Evolutionary conservation across 208 protist species (phyloP).

Genomic region (Leishmania tropica): DNA sequence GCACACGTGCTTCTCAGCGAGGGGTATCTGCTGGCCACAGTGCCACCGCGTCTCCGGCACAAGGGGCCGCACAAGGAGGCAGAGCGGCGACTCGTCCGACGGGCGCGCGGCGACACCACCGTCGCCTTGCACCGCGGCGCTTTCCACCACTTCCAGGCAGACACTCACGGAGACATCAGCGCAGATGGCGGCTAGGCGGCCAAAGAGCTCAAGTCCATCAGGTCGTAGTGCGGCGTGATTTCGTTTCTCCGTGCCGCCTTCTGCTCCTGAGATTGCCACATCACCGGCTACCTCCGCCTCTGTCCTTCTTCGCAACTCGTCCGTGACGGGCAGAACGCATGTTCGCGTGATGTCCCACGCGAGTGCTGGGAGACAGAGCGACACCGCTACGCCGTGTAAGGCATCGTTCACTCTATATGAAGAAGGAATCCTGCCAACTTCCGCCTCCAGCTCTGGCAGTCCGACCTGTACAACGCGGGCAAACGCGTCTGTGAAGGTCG

Average conservation of each 20-base stretch:
- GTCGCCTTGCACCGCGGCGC: background rate
- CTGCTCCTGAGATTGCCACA: background rate
- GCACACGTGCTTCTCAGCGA: background rate
- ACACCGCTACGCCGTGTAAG: constrained; percentile 18
- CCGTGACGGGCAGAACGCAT: background rate
- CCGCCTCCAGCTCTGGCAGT: constrained; percentile 17
- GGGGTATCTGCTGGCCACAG: constrained; percentile 7
- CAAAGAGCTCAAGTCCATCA: constrained; percentile 5
- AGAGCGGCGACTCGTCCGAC: background rate
- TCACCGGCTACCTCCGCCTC: background rate
- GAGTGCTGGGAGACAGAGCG: constrained; percentile 27
- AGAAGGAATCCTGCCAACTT: background rate
- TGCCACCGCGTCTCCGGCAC: constrained; percentile 21
- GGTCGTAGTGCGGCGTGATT: background rate
- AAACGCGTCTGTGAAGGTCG: constrained; percentile 40
- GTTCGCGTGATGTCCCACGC: constrained; percentile 24
- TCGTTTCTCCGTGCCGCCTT: background rate
- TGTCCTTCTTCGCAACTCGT: background rate
- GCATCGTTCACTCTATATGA: background rate
- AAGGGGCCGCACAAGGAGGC: constrained; percentile 6
- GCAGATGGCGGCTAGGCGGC: constrained; percentile 22
- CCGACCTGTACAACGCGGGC: constrained; percentile 23
- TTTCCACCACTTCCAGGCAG: background rate
- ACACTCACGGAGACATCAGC: constrained; percentile 20
- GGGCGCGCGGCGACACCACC: background rate